phyloP scores from a whole-genome alignment of 371 early-diverging fungal genomes.

The Mortierella sp. region DNA sequence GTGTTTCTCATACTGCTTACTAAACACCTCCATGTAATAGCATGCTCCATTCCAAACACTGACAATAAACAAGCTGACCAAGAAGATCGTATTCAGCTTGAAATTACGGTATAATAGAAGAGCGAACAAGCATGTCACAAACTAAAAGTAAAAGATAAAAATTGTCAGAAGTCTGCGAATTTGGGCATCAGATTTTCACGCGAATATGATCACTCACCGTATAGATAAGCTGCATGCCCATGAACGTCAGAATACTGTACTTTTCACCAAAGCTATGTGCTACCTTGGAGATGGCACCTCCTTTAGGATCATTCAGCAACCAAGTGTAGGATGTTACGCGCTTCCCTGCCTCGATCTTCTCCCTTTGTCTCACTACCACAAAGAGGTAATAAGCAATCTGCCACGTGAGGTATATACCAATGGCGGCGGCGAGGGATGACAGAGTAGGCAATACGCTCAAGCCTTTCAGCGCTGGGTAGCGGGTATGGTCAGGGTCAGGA shows the following conservation, averaged over 20 bases:
- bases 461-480: constrained; percentile 62
- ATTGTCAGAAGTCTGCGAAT: not conserved
- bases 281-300: constrained; percentile 63
- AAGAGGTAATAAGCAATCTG: constrained; percentile 75
- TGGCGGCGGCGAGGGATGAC: constrained; percentile 61
- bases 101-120: constrained; percentile 58
- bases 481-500: constrained; percentile 56
- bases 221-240: constrained; percentile 74
- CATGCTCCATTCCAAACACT: constrained; percentile 80
- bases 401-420: constrained; percentile 75
- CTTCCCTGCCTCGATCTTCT: constrained; percentile 74
- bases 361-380: constrained; percentile 68
- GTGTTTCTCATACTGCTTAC: constrained; percentile 69
- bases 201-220: constrained; percentile 53
- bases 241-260: constrained; percentile 73
- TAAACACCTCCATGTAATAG: constrained; percentile 82
- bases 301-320: constrained; percentile 69
- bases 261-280: constrained; percentile 66
- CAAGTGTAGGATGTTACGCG: constrained; percentile 77
- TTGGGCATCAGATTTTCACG: constrained; percentile 46
- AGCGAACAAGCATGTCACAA: constrained; percentile 53
- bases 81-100: constrained; percentile 68
- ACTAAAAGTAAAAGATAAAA: constrained; percentile 2
- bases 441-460: constrained; percentile 52
- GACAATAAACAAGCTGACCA: constrained; percentile 68